Evolutionary conservation across 225 moss, liverwort and hornwort genomes (phyloP), one percentile per base, ranked within the genome.

Genomic region (Anthoceros angustus): DNA sequence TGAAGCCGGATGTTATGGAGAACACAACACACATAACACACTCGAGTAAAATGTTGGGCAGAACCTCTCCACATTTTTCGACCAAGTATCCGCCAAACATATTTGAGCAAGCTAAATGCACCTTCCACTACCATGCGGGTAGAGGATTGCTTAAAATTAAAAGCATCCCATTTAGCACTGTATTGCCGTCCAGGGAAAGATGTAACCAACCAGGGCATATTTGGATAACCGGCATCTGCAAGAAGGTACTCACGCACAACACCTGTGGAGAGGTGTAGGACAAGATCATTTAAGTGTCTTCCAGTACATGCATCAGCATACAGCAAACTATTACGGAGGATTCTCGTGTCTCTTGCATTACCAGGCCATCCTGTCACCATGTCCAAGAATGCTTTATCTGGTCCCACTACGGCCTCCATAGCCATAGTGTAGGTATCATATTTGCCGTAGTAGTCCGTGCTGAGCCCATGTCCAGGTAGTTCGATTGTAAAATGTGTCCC

Each of bases 1-100:
- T 86, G 79, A n/a, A n/a, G n/a, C n/a, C n/a, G n/a, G n/a, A n/a
- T 85, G 69, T 91, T 91, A 68, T 91, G 90, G 42, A 91, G 70
- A 62, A 87, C 74, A 72, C 90, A 91, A 73, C 87, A 87, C n/a
- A n/a, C 84, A 42, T 84, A 78, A 46, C 85, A 82, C 71, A 86
- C 78, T 43, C 81, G 83, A 12, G 87, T 83, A 39, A 87, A 80
- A 61, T 83, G 80, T 69, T 86, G 79, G 71, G 84, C 74, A 62
- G 82, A 75, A 1, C 86, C 86, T 20, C 86, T 82, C 84, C 84
- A 86, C 75, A 91, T 80, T 39, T 78, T 87, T 20, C 86, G 82
- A 15, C 55, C 55, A 7, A 55, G n/a, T 7, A 55, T 55, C 4
- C 18, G n/a, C 55, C 55, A 64, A 83, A 83, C 71, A 91, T 70